These are phyloP conservation scores for Lagerstroemia fauriei DNA, from an alignment of 441 rosid species.

Conservation along the genomic window DNA sequence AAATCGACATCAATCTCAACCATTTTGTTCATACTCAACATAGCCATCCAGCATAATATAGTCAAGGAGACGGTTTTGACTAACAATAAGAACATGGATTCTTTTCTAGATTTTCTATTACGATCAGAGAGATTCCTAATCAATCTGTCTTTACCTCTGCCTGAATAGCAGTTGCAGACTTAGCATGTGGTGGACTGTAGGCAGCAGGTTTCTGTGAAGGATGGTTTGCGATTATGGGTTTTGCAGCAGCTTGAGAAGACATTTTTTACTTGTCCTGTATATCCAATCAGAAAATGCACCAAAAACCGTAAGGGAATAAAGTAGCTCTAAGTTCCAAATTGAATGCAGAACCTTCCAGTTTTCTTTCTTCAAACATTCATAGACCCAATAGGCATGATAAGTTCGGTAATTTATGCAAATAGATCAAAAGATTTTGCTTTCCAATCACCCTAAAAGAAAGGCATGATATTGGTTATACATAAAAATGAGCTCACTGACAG, in stretches of 20 bases:
- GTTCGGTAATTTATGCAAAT: slow-evolving; percentile 68
- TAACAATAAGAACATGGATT: too few species aligned
- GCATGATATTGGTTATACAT: slow-evolving; percentile 10
- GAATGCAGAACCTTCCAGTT: slow-evolving; percentile 55
- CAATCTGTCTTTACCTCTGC: slow-evolving; percentile 61
- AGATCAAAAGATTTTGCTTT: slow-evolving; percentile 71
- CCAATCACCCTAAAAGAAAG: slow-evolving; percentile 68
- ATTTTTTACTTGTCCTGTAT: slow-evolving; percentile 61
- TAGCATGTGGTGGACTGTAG: slow-evolving; percentile 91
- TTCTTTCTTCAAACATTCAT: slow-evolving; percentile 59
- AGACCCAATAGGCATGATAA: slow-evolving; percentile 58
- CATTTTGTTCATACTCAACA: too few species aligned
- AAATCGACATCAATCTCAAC: too few species aligned
- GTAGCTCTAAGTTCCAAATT: slow-evolving; percentile 7
- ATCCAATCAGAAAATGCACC: not conserved
- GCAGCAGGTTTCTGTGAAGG: slow-evolving; percentile 70
- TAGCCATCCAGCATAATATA: too few species aligned
- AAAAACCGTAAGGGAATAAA: not conserved
- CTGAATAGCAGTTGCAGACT: slow-evolving; percentile 67
- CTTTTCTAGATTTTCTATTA: not conserved
- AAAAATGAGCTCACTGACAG: not conserved
- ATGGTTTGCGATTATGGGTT: slow-evolving; percentile 43
- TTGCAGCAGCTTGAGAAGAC: slow-evolving; percentile 41
- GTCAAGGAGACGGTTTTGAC: too few species aligned
- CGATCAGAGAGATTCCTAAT: not conserved